Evolutionary conservation across 441 rosid species (phyloP).

Genomic region (Gossypium schwendimanii): DNA sequence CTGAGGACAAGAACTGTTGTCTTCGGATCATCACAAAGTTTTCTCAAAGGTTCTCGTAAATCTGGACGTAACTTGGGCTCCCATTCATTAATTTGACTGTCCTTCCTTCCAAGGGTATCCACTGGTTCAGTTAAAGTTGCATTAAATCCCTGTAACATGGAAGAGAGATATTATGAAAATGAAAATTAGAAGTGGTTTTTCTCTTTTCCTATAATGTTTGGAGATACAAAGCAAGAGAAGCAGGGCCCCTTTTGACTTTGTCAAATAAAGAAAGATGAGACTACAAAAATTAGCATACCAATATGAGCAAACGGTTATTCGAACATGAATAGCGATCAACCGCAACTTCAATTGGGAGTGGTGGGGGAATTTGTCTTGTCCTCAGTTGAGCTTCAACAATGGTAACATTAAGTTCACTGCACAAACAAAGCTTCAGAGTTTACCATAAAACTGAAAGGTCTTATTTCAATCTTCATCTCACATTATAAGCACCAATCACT

Average conservation of each 20-base stretch:
- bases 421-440: slow-evolving; percentile 4
- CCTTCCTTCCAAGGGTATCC: slow-evolving; percentile 47
- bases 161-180: slow-evolving; percentile 1
- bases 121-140: slow-evolving; percentile 61
- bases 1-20: slow-evolving; percentile 60
- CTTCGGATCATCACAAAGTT: slow-evolving; percentile 47
- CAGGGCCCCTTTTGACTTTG: background rate
- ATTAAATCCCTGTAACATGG: slow-evolving; percentile 51
- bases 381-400: slow-evolving; percentile 70
- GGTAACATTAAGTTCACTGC: slow-evolving; percentile 74
- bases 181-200: background rate
- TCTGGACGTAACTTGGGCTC: slow-evolving; percentile 55
- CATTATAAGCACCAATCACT: background rate
- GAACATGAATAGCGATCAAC: slow-evolving; percentile 36
- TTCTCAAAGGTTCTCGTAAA: slow-evolving; percentile 45
- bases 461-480: background rate
- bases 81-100: slow-evolving; percentile 61
- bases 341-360: slow-evolving; percentile 46
- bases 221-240: background rate
- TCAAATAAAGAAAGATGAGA: background rate
- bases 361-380: slow-evolving; percentile 57
- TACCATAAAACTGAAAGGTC: background rate
- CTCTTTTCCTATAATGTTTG: background rate
- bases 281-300: slow-evolving; percentile 30
- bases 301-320: slow-evolving; percentile 55